These are phyloP conservation scores for Glycine tomentella DNA, from an alignment of 306 rosid genomes.

Conservation along the genomic window DNA sequence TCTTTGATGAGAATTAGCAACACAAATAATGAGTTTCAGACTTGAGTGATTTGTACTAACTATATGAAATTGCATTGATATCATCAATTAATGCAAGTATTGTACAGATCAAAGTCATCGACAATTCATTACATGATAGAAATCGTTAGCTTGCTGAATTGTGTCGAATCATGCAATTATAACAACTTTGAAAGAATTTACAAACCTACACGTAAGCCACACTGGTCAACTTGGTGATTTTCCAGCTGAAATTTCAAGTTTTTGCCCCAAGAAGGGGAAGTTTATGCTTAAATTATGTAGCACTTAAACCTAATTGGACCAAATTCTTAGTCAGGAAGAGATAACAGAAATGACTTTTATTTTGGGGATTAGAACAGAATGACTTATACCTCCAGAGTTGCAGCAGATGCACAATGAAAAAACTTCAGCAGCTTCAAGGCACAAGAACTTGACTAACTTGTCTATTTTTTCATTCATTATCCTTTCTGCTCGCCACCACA, in stretches of 20 bases:
- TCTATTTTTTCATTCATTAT: conserved; percentile 48
- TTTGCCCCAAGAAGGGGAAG: neutral
- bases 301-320: no score
- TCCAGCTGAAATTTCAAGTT: conserved; percentile 40
- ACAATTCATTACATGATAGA: neutral
- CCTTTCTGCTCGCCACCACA: conserved; percentile 55
- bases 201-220: conserved; percentile 19
- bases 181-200: conserved; percentile 20
- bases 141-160: neutral
- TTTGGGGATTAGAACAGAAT: neutral
- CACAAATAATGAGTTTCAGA: neutral
- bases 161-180: neutral
- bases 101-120: neutral
- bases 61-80: conserved; percentile 19
- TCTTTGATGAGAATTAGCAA: neutral
- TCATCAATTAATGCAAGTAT: neutral
- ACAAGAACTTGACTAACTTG: conserved; percentile 24
- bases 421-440: no score
- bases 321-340: conserved; percentile 9
- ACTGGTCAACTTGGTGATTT: conserved; percentile 31
- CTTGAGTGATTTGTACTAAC: neutral
- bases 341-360: conserved; percentile 1
- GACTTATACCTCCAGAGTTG: no score
- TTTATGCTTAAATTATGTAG: no score
- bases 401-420: no score